Evolutionary conservation across 805 yeast genomes (phyloP).

Genomic region (Scheffersomyces coipomensis): DNA sequence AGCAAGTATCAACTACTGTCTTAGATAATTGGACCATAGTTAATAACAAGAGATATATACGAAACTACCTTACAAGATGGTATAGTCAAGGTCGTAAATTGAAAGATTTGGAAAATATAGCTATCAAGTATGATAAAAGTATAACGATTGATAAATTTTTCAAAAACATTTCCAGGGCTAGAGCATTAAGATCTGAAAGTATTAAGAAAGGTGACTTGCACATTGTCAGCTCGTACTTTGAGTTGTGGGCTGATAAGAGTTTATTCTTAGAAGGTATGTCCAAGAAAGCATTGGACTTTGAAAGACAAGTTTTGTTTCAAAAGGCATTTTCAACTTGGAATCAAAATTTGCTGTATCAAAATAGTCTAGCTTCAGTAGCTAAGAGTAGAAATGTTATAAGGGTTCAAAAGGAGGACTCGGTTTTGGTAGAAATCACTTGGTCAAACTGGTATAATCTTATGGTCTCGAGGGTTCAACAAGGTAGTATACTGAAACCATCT

Average conservation of each 20-base stretch:
- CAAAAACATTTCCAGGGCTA: neutral
- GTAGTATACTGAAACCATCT: neutral
- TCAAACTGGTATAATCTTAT: constrained; percentile 8
- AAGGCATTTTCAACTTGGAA: neutral
- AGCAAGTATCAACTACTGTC: too few relatives aligned
- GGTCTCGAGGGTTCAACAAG: neutral
- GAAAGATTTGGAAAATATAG: constrained; percentile 9
- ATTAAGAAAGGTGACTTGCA: neutral
- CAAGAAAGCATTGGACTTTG: neutral
- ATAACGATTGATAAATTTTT: neutral
- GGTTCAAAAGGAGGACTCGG: neutral
- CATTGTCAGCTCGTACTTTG: neutral
- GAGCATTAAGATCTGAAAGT: neutral
- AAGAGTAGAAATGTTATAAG: neutral
- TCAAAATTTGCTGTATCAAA: neutral
- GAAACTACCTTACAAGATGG: constrained; percentile 9
- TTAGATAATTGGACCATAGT: constrained; percentile 6
- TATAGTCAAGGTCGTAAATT: constrained; percentile 6
- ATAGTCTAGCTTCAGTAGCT: neutral
- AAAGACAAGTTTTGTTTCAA: neutral
- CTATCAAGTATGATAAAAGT: constrained; percentile 10
- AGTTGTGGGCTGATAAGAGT: neutral
- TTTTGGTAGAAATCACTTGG: constrained; percentile 3
- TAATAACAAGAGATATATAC: neutral
- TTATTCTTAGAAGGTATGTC: neutral